Percentiles rank a stretch among this genome's conserved stretches.
Evolutionary conservation across 2,329 filamentous ascomycete genomes (phyloP).

Genomic region (Cordyceps farinosa): DNA sequence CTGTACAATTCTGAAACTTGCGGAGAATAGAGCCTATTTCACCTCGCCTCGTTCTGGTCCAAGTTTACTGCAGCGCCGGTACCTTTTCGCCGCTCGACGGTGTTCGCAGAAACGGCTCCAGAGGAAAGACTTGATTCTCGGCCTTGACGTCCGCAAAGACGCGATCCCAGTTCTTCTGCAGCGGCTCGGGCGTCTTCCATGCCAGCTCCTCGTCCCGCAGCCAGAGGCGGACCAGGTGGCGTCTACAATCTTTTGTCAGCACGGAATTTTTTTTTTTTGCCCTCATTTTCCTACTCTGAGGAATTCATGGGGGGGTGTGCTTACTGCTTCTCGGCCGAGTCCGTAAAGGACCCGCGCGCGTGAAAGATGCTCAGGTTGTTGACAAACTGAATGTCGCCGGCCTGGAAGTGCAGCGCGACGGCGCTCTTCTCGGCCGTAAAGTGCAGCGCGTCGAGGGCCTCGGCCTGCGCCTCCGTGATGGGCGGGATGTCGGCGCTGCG

Average conservation of each 20-base stretch:
- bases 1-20: background rate
- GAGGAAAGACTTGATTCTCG: slow-evolving; percentile 52
- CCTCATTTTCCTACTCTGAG: too few relatives aligned
- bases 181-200: slow-evolving; percentile 43
- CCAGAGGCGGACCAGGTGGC: slow-evolving; percentile 49
- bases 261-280: background rate
- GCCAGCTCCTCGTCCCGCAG: slow-evolving; percentile 46
- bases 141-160: slow-evolving; percentile 51
- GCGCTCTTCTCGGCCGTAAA: slow-evolving; percentile 45
- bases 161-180: slow-evolving; percentile 48
- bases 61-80: background rate
- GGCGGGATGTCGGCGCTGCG: slow-evolving; percentile 53
- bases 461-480: slow-evolving; percentile 50
- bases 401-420: slow-evolving; percentile 43
- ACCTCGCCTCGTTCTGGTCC: too few relatives aligned
- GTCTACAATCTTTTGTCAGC: slow-evolving; percentile 25
- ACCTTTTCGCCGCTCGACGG: background rate
- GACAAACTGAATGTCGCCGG: slow-evolving; percentile 52
- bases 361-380: slow-evolving; percentile 56
- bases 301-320: slow-evolving; percentile 20
- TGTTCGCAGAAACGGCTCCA: slow-evolving; percentile 41
- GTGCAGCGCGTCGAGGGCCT: slow-evolving; percentile 50
- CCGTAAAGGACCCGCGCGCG: slow-evolving; percentile 46
- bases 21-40: background rate
- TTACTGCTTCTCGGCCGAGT: slow-evolving; percentile 42